These are phyloP conservation scores for Diutina mesorugosa DNA, from an alignment of 1,139 yeast genomes.

Conservation along the genomic window DNA sequence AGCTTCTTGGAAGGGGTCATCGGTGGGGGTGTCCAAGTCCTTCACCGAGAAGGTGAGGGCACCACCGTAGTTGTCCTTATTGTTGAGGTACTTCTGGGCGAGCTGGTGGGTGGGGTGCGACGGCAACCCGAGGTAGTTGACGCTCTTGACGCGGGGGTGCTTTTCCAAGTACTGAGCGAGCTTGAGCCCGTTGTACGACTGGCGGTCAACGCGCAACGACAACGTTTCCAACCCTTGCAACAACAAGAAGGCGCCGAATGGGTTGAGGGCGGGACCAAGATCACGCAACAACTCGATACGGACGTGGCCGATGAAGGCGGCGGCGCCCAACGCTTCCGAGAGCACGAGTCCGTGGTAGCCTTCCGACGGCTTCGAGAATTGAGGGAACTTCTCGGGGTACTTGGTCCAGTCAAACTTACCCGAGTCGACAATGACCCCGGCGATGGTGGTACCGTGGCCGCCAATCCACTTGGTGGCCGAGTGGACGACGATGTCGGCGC, in stretches of 20 bases:
- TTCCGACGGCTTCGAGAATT: conserved; percentile 79
- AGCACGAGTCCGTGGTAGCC: conserved; percentile 85
- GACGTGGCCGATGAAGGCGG: conserved; percentile 68
- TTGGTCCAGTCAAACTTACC: conserved; percentile 90
- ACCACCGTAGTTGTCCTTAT: conserved; percentile 67
- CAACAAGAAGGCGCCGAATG: conserved; percentile 77
- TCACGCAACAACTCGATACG: conserved; percentile 86
- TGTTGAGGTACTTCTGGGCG: conserved; percentile 65
- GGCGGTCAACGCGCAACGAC: conserved; percentile 88
- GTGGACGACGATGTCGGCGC: conserved; percentile 77
- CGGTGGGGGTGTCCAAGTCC: conserved; percentile 31
- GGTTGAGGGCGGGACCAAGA: conserved; percentile 80
- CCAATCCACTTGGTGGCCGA: conserved; percentile 98
- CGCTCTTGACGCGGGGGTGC: conserved; percentile 70
- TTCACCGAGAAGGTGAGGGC: conserved; percentile 84
- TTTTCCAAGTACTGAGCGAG: conserved; percentile 69
- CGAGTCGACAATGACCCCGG: conserved; percentile 80
- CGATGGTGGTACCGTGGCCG: conserved; percentile 94
- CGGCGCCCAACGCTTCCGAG: conserved; percentile 69
- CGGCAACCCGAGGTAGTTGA: conserved; percentile 81
- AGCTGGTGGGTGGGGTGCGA: conserved; percentile 72
- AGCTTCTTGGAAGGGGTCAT: conserved; percentile 52
- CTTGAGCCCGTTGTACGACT: conserved; percentile 69
- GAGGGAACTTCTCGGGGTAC: conserved; percentile 81
- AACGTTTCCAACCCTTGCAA: conserved; percentile 90